Evolutionary conservation across 495 filamentous ascomycete species (phyloP), one percentile per base, ranked within the genome.

Genomic region (Chlorociboria aeruginascens): DNA sequence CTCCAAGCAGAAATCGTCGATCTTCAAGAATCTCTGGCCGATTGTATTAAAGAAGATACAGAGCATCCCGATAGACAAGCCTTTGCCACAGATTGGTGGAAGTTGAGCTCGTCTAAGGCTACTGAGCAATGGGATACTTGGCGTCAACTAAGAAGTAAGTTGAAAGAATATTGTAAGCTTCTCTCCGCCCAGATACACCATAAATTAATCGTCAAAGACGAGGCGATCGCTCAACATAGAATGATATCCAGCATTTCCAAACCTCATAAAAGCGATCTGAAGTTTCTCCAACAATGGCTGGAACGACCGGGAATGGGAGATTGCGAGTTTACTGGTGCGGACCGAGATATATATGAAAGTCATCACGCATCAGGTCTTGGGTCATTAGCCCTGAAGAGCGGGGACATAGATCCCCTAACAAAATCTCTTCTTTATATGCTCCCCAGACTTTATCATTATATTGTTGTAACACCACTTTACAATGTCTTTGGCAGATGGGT

Each of bases 1-100:
- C 55, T 61, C 30, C 66, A 66, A 51, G 63, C 61, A 6, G 65
- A 61, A 32, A 43, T 63, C 14, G 48, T 48, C 6, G 43, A 58
- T 39, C 58, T 63, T 28, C 52, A 66, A 48, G 50, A 57, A 38
- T 54, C 60, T 32, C 55, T 64, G 0, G 16, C 47, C 10, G 42
- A 46, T 1, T 49, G 60, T 34, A 55, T 51, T 13, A 25, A 45
- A 11, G 32, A 51, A 12, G 58, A 59, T 34, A 51, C 55, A 20
- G 38, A 32, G 3, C 31, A 51, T 36, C 39, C 16, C 1, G 49
- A 51, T 14, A 43, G 34, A 9, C 35, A 39, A 14, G 7, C n/a
- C 8, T 51, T 43, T 31, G 43, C 48, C 20, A 34, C 16, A 8
- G 52, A 55, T 40, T 55, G 52, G 52, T 30, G n/a, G 31, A 32